These are phyloP conservation scores for Cylindricascospora bacillispora DNA, from an alignment of 1,139 yeast genomes.

Conservation along the genomic window DNA sequence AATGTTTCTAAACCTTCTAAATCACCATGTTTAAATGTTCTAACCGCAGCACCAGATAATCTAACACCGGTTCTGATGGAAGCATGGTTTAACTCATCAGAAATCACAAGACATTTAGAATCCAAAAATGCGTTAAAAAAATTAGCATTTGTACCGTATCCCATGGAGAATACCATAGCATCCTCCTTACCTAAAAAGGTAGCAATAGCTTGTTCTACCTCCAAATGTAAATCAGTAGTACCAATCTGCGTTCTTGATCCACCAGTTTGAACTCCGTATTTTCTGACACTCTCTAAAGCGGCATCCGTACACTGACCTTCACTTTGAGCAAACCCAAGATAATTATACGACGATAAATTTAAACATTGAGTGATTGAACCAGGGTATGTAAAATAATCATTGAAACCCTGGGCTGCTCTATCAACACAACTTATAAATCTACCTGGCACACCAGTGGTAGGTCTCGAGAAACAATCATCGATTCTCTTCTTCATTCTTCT, in stretches of 20 bases:
- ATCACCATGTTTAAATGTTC: conserved; percentile 86
- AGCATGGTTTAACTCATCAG: conserved; percentile 92
- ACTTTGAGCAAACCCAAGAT: conserved; percentile 93
- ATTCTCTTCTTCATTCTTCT: conserved; percentile 83
- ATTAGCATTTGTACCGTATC: conserved; percentile 94
- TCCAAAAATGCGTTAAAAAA: conserved; percentile 76
- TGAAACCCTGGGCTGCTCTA: conserved; percentile 52
- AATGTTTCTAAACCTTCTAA: conserved; percentile 70
- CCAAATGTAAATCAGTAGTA: conserved; percentile 58
- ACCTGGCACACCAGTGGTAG: conserved; percentile 96
- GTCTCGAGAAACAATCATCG: conserved; percentile 91
- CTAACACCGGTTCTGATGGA: conserved; percentile 93
- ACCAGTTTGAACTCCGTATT: conserved; percentile 67
- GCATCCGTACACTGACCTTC: conserved; percentile 82
- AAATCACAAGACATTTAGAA: conserved; percentile 76
- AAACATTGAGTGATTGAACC: conserved; percentile 70
- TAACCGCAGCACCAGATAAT: conserved; percentile 84
- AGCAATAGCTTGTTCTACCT: conserved; percentile 70
- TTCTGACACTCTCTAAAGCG: conserved; percentile 48
- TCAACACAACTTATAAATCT: conserved; percentile 73
- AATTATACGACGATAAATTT: conserved; percentile 83
- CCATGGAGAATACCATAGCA: conserved; percentile 79
- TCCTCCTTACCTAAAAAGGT: conserved; percentile 86
- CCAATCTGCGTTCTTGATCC: conserved; percentile 71
- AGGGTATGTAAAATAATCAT: conserved; percentile 47